Evolutionary conservation across 768 basidiomycete species (phyloP).

Genomic region (Chalciporus piperatus): DNA sequence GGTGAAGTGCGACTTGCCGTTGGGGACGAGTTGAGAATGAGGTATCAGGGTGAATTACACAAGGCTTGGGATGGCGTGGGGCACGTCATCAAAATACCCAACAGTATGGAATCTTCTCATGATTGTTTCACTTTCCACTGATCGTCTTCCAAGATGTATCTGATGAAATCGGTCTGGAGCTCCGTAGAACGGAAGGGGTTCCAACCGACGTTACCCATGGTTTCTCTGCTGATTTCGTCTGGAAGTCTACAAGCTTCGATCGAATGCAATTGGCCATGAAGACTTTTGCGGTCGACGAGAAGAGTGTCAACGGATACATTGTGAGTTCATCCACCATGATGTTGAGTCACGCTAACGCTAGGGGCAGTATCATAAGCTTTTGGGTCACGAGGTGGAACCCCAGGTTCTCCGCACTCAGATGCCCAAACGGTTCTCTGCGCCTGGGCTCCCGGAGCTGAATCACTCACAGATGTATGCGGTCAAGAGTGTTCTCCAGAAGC

Average conservation of each 20-base stretch:
- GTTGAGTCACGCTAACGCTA: conserved; percentile 1
- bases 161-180: conserved; percentile 94
- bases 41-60: conserved; percentile 86
- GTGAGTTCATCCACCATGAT: conserved; percentile 42
- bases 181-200: conserved; percentile 87
- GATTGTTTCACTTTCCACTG: not conserved
- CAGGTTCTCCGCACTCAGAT: conserved; percentile 88
- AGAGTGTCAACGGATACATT: conserved; percentile 98
- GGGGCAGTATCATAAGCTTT: conserved; percentile 90
- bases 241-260: conserved; percentile 99
- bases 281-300: conserved; percentile 98
- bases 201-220: conserved; percentile 93
- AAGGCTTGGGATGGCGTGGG: conserved; percentile 97
- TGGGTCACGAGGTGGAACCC: conserved; percentile 96
- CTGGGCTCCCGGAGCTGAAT: conserved; percentile 95
- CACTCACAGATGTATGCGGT: conserved; percentile 99
- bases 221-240: conserved; percentile 98
- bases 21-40: conserved; percentile 89
- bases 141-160: conserved; percentile 72
- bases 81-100: conserved; percentile 98
- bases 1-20: conserved; percentile 97
- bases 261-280: conserved; percentile 99
- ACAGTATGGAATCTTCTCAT: conserved; percentile 59
- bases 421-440: conserved; percentile 97
- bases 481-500: conserved; percentile 98